Evolutionary conservation across 257 asterid species (phyloP), one percentile per base, ranked within the genome.

Genomic region (Craterostigma plantagineum): DNA sequence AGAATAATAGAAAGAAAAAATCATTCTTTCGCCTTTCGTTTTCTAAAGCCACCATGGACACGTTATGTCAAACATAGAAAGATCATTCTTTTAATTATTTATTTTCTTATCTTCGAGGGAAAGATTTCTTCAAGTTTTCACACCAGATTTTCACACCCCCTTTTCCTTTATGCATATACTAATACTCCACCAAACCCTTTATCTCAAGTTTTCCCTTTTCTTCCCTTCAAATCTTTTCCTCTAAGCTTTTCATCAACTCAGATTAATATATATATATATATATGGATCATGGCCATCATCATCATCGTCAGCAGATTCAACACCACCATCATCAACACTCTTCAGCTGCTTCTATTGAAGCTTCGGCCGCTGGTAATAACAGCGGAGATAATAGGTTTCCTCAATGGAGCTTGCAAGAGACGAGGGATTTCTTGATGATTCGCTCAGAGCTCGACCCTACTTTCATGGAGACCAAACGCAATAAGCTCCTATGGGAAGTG

Each of bases 371-470:
- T n/a, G n/a, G n/a, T n/a, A n/a, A n/a, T n/a, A n/a, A n/a, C 0
- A 91, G 68, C 2, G 95, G n/a, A n/a, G n/a, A n/a, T n/a, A n/a
- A 83, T 48, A 69, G 94, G 72, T 79, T 83, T 41, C 99, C 99
- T 18, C 99, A 84, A 70, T 90, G 99, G 99, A 77, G 95, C 58
- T 61, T 70, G 34, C 92, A 90, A 51, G 99, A 83, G 51, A 79
- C 95, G n/a, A 55, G 80, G 35, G 95, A 87, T 57, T 83, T 87
- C 68, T 58, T 87, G 69, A 35, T 58, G 63, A 74, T 82, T 46
- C 93, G 98, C 58, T 94, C 91, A 13, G 94, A 90, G 18, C 68
- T 82, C 45, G 99, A 90, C 54, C 86, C 78, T 52, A 62, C 72
- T 45, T 90, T 90, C 70, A 73, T 90, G 92, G 92, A 83, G 40